Evolutionary conservation across 345 rosid genomes (phyloP).

Genomic region (Eucalyptus polybractea): DNA sequence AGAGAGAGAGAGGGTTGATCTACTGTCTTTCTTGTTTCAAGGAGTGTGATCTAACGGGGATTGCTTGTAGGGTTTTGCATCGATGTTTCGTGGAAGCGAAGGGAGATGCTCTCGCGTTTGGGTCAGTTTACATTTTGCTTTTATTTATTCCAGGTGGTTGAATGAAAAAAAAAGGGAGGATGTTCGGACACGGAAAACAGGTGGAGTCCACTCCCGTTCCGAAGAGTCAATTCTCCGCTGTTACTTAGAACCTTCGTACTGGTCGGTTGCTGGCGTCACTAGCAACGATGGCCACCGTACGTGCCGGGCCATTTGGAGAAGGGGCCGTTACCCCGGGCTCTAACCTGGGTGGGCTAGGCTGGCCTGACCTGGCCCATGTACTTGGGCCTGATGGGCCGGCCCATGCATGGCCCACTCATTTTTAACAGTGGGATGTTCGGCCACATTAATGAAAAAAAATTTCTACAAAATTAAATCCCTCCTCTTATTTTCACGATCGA

Average conservation of each 20-base stretch:
- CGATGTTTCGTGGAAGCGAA: neutral
- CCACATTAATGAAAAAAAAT: neutral
- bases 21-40: neutral
- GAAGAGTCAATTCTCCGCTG: neutral
- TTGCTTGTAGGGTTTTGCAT: neutral
- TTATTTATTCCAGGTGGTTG: neutral
- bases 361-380: neutral
- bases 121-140: neutral
- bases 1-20: neutral
- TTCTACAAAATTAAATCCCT: neutral
- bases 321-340: neutral
- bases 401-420: neutral
- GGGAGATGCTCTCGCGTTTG: neutral
- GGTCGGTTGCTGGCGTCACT: neutral
- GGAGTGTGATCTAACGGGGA: neutral
- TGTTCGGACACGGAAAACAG: neutral
- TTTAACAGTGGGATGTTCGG: neutral
- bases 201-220: neutral
- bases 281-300: neutral
- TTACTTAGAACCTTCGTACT: neutral
- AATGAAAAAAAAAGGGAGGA: neutral
- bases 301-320: neutral
- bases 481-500: neutral
- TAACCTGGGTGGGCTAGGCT: neutral
- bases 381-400: neutral